These are phyloP conservation scores for Lipomyces spencermartinsiae DNA, from an alignment of 805 yeast genomes.

Conservation along the genomic window DNA sequence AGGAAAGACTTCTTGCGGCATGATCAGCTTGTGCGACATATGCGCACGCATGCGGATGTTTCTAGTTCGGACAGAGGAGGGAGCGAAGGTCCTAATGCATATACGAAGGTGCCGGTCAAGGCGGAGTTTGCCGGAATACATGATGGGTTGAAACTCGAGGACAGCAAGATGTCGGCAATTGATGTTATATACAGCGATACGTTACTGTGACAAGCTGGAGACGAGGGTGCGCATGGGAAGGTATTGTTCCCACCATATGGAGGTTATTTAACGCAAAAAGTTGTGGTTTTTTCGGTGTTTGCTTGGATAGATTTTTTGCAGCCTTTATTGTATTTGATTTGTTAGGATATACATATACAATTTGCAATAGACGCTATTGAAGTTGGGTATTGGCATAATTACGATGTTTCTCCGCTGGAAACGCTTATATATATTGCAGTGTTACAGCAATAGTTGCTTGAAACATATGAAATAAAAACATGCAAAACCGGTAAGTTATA, in stretches of 20 bases:
- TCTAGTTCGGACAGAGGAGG: background rate
- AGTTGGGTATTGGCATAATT: background rate
- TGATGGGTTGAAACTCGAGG: background rate
- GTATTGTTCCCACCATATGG: background rate
- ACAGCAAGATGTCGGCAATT: background rate
- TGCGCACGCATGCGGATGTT: conserved; percentile 31
- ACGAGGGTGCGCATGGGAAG: background rate
- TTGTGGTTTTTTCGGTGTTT: background rate
- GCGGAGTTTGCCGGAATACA: background rate
- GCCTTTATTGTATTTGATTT: background rate
- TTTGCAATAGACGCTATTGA: background rate
- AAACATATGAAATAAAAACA: too few species aligned
- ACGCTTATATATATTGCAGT: too few species aligned
- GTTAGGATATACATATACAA: background rate
- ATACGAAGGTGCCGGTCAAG: background rate
- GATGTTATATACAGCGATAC: too few species aligned
- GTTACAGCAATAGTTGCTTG: too few species aligned
- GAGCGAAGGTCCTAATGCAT: background rate
- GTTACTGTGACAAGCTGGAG: background rate
- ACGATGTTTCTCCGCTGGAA: too few species aligned
- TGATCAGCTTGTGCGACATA: conserved; percentile 42
- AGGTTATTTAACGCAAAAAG: too few species aligned
- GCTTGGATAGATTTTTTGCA: background rate
- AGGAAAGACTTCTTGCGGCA: conserved; percentile 39
- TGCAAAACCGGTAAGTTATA: too few species aligned